Base-by-base conservation (phyloP, 225 moss, liverwort and hornwort genomes). In the Climacium dendroides region DNA sequence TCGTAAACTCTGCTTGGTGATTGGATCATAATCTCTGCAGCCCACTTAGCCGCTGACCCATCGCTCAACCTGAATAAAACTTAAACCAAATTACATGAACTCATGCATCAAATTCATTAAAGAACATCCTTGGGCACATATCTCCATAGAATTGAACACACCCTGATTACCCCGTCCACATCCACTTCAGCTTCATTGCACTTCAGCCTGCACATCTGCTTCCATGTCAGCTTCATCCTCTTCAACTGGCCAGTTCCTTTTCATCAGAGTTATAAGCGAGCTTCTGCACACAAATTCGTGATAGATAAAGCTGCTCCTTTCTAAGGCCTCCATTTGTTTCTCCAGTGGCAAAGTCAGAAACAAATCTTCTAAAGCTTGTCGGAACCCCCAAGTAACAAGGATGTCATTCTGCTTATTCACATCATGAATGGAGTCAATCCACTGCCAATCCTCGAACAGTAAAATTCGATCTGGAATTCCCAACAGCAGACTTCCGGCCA, bases 221-320 rank as follows among this genome's bases (percentile, higher is more conserved):
- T 71, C 6, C 17, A 8, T 3, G 17, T 45, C 29, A 19, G n/a
- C 18, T 32, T 22, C 50, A 20, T 25, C 37, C n/a, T 11, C 53
- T 53, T 28, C 26, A 13, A 6, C 4, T 19, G 37, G 26, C 82
- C 53, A 54, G 6, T n/a, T 37, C 14, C 3, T 39, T 25, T 52
- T 82, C 67, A 82, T 5, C 8, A 66, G 37, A 37, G 5, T 29
- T 11, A 67, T 8, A 28, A 37, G 37, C 29, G 9, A 52, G 19
- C 11, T 34, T 13, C 2, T 52, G 63, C 52, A 3, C 6, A 37
- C 19, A 8, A 53, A 53, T 53, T 2, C 5, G 7, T 19, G 8
- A 19, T 2, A 67, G 28, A 1, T 1, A 52, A 37, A 52, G 0
- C 2, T 29, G 26, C 3, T 52, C 28, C 4, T 8, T 3, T 53